Evolutionary conservation across 768 basidiomycete genomes (phyloP).

Genomic region (Amanita brunnescens): DNA sequence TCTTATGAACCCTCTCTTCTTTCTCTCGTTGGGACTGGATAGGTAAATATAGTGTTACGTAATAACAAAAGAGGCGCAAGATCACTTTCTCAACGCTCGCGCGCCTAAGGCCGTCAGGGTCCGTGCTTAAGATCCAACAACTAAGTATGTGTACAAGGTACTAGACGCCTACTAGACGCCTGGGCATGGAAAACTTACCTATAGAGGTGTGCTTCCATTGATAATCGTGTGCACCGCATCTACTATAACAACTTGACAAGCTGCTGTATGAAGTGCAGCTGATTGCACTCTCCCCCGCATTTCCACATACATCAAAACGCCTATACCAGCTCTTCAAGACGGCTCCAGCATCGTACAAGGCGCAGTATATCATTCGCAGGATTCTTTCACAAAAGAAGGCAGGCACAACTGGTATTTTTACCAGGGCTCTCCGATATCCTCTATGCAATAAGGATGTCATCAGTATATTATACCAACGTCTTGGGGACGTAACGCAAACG

Average conservation of each 20-base stretch:
- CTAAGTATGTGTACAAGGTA: no score
- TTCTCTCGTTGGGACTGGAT: no score
- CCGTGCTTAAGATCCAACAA: no score
- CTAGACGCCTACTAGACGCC: no score
- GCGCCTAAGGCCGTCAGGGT: no score
- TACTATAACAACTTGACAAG: slow-evolving; percentile 29
- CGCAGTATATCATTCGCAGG: slow-evolving; percentile 51
- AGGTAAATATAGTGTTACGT: no score
- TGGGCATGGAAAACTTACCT: slow-evolving; percentile 4
- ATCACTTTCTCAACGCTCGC: no score
- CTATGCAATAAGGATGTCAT: slow-evolving; percentile 49
- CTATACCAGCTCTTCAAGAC: slow-evolving; percentile 46
- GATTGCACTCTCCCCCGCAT: slow-evolving; percentile 49
- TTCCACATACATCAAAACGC: slow-evolving; percentile 52
- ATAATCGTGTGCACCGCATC: background rate
- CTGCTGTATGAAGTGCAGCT: slow-evolving; percentile 75
- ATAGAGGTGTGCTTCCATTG: background rate
- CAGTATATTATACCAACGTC: slow-evolving; percentile 28
- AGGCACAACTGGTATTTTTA: slow-evolving; percentile 25
- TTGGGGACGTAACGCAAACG: slow-evolving; percentile 3
- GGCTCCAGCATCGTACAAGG: slow-evolving; percentile 51
- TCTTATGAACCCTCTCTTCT: no score
- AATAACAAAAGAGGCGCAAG: no score
- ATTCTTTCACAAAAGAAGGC: slow-evolving; percentile 11
- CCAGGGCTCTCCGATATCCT: slow-evolving; percentile 51